Conservation (phyloP, 2,329 filamentous ascomycete species). For the Apiospora aurea region DNA sequence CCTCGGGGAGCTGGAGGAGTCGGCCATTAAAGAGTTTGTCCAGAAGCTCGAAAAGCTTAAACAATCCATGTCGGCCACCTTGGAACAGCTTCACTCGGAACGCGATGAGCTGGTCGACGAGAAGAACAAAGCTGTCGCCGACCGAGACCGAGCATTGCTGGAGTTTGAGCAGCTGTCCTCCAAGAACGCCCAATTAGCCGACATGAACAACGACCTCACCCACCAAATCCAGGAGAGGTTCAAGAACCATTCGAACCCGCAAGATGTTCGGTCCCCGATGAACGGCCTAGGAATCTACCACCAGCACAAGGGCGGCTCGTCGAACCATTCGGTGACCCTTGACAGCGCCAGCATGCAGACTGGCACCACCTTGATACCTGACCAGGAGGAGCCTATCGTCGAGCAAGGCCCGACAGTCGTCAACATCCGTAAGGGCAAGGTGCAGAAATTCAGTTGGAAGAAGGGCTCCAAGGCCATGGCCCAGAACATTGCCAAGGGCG, state of each 20-base stretch:
- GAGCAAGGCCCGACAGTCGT: slow-evolving; percentile 88
- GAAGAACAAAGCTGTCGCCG: slow-evolving; percentile 79
- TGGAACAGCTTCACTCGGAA: slow-evolving; percentile 71
- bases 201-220: slow-evolving; percentile 94
- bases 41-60: slow-evolving; percentile 72
- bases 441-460: slow-evolving; percentile 99
- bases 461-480: slow-evolving; percentile 93
- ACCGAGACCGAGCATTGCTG: slow-evolving; percentile 91
- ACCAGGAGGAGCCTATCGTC: slow-evolving; percentile 72
- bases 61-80: slow-evolving; percentile 61
- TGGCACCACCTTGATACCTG: slow-evolving; percentile 64
- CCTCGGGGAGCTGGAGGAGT: slow-evolving; percentile 82
- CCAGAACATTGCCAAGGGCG: slow-evolving; percentile 91
- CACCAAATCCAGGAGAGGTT: slow-evolving; percentile 94
- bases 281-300: slow-evolving; percentile 66
- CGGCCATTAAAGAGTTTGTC: slow-evolving; percentile 90
- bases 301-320: slow-evolving; percentile 55
- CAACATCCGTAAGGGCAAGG: slow-evolving; percentile 91
- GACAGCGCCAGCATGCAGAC: slow-evolving; percentile 63
- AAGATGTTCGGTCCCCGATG: slow-evolving; percentile 54
- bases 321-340: slow-evolving; percentile 58
- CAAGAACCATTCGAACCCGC: slow-evolving; percentile 67
- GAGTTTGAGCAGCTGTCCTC: slow-evolving; percentile 95
- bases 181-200: slow-evolving; percentile 92
- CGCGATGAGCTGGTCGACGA: slow-evolving; percentile 86